These are phyloP conservation scores for Nigrospora osmanthi DNA, from an alignment of 2,329 filamentous ascomycete species.

Conservation along the genomic window DNA sequence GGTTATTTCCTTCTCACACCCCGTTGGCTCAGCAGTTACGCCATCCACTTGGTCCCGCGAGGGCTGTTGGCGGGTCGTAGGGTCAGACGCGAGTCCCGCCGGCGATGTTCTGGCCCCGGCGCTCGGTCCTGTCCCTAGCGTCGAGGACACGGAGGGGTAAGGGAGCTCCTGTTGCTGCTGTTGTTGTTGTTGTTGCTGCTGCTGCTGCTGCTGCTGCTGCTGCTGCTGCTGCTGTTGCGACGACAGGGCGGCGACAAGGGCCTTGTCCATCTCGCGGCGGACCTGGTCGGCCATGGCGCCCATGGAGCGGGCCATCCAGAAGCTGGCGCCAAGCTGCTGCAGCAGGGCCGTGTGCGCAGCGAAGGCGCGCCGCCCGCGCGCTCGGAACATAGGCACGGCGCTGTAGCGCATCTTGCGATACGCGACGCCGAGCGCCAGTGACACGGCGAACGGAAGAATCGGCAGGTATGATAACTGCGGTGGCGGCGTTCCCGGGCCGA, in stretches of 20 bases:
- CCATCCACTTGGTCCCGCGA: too few relatives aligned
- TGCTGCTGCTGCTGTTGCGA: slow-evolving; percentile 15
- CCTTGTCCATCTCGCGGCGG: slow-evolving; percentile 47
- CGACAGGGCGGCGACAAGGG: slow-evolving; percentile 32
- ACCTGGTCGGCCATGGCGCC: slow-evolving; percentile 47
- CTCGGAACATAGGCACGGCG: slow-evolving; percentile 49
- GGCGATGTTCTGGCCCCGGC: too few relatives aligned
- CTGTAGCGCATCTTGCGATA: slow-evolving; percentile 59
- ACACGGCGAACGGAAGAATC: slow-evolving; percentile 54
- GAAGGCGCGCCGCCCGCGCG: slow-evolving; percentile 46
- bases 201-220: not conserved
- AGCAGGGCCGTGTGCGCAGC: slow-evolving; percentile 45
- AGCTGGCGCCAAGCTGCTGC: slow-evolving; percentile 45
- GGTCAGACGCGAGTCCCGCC: too few relatives aligned
- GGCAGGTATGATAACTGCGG: slow-evolving; percentile 40
- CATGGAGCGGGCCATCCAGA: slow-evolving; percentile 48
- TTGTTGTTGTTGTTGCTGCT: not conserved
- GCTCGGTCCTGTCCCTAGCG: too few relatives aligned
- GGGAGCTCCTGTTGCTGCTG: slow-evolving; percentile 16
- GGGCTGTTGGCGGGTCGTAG: too few relatives aligned
- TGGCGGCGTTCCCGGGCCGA: slow-evolving; percentile 14
- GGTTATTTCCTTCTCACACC: too few relatives aligned
- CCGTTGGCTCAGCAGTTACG: too few relatives aligned
- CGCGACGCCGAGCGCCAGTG: slow-evolving; percentile 52
- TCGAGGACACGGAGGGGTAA: too few relatives aligned